Percentiles rank a stretch among this genome's conserved stretches.
Conservation (phyloP, 495 filamentous ascomycete species). For the Pseudevernia furfuracea region DNA sequence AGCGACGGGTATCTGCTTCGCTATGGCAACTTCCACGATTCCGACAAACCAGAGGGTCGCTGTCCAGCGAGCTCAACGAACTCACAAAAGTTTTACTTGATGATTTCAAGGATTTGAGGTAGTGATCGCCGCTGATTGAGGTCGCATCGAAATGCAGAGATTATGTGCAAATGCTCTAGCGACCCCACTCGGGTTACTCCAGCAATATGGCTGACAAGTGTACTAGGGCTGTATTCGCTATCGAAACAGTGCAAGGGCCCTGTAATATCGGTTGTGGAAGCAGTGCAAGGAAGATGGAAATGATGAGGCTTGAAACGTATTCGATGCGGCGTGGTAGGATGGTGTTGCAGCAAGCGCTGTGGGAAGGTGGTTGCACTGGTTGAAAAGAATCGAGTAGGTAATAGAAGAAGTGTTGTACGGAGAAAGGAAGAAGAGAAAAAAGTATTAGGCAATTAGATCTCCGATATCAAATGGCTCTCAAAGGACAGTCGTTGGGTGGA, state of each 20-base stretch:
- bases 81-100: neutral
- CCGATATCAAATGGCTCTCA: conserved; percentile 9
- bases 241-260: neutral
- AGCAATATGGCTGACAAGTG: neutral
- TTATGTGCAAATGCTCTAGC: neutral
- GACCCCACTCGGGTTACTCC: neutral
- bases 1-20: conserved; percentile 1
- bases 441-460: conserved; percentile 18
- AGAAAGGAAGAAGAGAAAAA: conserved; percentile 14
- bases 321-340: conserved; percentile 14
- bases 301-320: conserved; percentile 16
- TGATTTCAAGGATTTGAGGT: neutral
- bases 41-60: neutral
- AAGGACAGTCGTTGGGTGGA: conserved; percentile 10
- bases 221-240: conserved; percentile 5
- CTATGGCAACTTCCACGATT: neutral
- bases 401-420: conserved; percentile 2
- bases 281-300: conserved; percentile 1
- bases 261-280: neutral
- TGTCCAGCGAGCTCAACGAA: neutral
- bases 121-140: conserved; percentile 1
- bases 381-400: too few relatives aligned
- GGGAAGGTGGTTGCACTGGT: neutral
- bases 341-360: conserved; percentile 5
- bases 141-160: neutral